phyloP scores from a whole-genome alignment of 805 yeast species.

The Wickerhamomyces rabaulensis region DNA sequence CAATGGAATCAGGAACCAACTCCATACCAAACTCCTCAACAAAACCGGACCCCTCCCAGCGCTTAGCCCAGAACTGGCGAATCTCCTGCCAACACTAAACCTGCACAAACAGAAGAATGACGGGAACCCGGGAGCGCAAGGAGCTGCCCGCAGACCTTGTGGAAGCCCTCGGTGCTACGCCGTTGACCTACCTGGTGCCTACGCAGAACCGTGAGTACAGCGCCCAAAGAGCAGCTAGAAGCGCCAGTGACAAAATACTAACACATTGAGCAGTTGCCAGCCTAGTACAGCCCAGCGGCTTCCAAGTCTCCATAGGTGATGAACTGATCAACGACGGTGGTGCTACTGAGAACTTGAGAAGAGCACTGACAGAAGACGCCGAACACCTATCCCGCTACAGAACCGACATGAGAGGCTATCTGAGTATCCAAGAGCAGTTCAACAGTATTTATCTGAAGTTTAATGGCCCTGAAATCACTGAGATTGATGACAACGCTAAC shows the following conservation, averaged over 20 bases:
- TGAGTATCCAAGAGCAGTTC: background rate
- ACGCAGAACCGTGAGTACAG: slow-evolving; percentile 31
- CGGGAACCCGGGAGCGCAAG: background rate
- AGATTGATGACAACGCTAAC: background rate
- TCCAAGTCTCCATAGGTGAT: background rate
- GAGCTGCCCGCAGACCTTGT: slow-evolving; percentile 17
- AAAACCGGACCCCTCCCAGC: background rate
- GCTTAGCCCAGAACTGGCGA: background rate
- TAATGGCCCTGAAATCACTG: background rate
- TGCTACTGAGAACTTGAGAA: background rate
- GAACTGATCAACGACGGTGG: background rate
- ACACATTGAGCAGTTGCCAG: background rate
- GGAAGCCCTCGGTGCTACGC: slow-evolving; percentile 29
- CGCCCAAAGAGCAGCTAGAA: background rate
- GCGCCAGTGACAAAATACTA: background rate
- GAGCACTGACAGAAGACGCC: background rate
- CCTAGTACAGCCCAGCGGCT: background rate
- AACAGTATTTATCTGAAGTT: background rate
- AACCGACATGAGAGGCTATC: background rate
- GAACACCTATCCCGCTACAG: background rate
- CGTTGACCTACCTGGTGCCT: slow-evolving; percentile 34
- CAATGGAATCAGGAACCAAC: background rate
- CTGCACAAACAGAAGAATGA: background rate
- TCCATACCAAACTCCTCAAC: background rate
- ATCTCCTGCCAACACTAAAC: too few relatives aligned